Conservation (phyloP, 345 rosid genomes). For the Citrus unshiu region DNA sequence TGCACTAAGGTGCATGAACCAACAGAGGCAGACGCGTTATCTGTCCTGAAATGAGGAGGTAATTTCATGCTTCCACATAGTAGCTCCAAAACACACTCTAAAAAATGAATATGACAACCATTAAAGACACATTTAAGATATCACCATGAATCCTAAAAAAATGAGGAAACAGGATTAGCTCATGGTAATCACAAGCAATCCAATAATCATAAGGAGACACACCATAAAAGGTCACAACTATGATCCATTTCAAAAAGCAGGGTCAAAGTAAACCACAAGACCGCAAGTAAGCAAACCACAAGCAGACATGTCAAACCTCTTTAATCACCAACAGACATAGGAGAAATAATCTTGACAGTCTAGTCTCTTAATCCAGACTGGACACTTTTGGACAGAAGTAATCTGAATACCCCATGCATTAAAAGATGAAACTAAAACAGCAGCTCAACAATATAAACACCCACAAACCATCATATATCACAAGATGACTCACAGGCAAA, state of each 20-base stretch:
- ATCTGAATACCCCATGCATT: not conserved
- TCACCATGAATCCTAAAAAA: not conserved
- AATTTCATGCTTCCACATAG: not conserved
- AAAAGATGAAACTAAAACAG: not conserved
- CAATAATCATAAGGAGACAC: not conserved
- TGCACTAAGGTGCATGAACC: not conserved
- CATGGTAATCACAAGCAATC: not conserved
- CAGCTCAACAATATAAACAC: not conserved
- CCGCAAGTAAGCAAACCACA: not conserved
- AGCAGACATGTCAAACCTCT: not conserved
- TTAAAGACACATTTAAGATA: not conserved
- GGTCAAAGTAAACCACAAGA: not conserved
- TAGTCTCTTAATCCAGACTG: not conserved
- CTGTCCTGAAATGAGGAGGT: not conserved
- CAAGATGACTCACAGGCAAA: slow-evolving; percentile 35
- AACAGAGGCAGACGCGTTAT: not conserved
- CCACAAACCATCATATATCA: not conserved
- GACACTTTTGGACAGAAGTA: not conserved
- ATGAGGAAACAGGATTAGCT: not conserved
- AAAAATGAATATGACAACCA: not conserved
- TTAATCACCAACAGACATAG: not conserved
- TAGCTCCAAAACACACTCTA: not conserved
- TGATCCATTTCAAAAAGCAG: not conserved
- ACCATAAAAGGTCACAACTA: not conserved
- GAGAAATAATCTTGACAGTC: not conserved